Percentiles rank a stretch among this genome's conserved stretches.
These are phyloP conservation scores for Catharanthus roseus DNA, from an alignment of 257 asterid species.

Conservation along the genomic window DNA sequence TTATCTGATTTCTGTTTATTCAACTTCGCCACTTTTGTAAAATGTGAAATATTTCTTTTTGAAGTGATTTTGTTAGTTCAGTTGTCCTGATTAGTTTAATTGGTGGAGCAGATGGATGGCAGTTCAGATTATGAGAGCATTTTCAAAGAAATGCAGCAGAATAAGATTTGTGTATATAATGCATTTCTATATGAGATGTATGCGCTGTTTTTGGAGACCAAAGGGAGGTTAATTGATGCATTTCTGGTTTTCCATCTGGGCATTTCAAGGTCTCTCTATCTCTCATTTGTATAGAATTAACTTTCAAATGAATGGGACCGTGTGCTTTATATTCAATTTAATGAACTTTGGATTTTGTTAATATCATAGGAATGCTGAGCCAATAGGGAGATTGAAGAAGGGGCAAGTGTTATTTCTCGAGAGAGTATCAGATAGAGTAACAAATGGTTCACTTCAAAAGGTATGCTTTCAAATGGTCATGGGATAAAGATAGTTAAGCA, in stretches of 20 bases:
- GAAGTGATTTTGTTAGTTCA: background rate
- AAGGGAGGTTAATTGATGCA: slow-evolving; percentile 76
- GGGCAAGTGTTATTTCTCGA: slow-evolving; percentile 91
- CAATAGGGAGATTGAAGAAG: slow-evolving; percentile 80
- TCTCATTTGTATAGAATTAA: background rate
- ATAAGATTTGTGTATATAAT: slow-evolving; percentile 51
- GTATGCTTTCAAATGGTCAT: slow-evolving; percentile 33
- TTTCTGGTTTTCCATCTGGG: slow-evolving; percentile 70
- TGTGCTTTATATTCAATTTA: background rate
- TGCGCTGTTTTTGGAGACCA: slow-evolving; percentile 70
- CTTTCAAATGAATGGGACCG: background rate
- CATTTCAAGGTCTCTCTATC: slow-evolving; percentile 59
- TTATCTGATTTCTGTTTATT: background rate
- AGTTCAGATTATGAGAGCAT: slow-evolving; percentile 56
- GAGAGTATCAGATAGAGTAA: slow-evolving; percentile 73
- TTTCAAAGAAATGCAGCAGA: slow-evolving; percentile 57
- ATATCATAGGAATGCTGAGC: slow-evolving; percentile 36
- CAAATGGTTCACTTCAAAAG: slow-evolving; percentile 50
- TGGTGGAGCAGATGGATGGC: slow-evolving; percentile 65
- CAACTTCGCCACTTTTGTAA: background rate
- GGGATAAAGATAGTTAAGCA: background rate
- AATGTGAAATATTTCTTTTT: background rate
- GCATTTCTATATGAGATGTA: slow-evolving; percentile 67
- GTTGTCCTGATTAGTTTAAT: slow-evolving; percentile 10
- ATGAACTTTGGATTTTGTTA: background rate